These are phyloP conservation scores for Aeminium ludgeri DNA, from an alignment of 495 filamentous ascomycete species.

Conservation along the genomic window DNA sequence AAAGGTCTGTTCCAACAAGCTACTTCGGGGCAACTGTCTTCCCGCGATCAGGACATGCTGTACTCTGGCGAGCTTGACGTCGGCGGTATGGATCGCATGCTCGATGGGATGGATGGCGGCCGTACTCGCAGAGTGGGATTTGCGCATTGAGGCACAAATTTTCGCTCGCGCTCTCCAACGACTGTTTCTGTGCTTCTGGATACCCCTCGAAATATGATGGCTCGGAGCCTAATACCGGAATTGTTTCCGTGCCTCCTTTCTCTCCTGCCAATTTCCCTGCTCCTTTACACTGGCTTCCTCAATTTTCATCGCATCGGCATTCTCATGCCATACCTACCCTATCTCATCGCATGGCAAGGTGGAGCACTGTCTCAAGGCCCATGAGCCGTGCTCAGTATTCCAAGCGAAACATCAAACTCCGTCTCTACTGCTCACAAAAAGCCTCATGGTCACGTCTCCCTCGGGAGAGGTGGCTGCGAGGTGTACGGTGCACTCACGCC, in stretches of 20 bases:
- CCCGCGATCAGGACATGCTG: conserved; percentile 22
- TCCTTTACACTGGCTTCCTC: neutral
- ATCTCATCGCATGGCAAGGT: conserved; percentile 23
- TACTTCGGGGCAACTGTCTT: neutral
- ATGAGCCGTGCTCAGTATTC: conserved; percentile 24
- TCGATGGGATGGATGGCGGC: conserved; percentile 20
- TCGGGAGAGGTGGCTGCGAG: too few relatives aligned
- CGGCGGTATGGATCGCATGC: conserved; percentile 24
- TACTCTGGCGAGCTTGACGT: conserved; percentile 23
- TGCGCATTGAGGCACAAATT: conserved; percentile 8
- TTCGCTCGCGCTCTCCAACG: neutral
- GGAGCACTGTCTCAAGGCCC: conserved; percentile 21
- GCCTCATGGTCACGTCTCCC: too few relatives aligned
- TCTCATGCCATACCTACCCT: too few relatives aligned
- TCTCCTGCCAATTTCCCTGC: too few relatives aligned
- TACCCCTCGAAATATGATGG: neutral
- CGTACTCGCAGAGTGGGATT: conserved; percentile 23
- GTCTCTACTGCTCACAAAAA: neutral
- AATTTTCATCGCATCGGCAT: too few relatives aligned
- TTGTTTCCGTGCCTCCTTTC: neutral
- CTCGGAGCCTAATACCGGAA: neutral
- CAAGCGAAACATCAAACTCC: conserved; percentile 20
- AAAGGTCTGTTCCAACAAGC: conserved; percentile 3
- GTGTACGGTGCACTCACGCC: too few relatives aligned
- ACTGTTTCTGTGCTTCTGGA: neutral